A percentile compares a stretch with the other conserved stretches of the same genome.
Conservation (phyloP, 352 stramenopile genomes). For the Phytophthora kernoviae region DNA sequence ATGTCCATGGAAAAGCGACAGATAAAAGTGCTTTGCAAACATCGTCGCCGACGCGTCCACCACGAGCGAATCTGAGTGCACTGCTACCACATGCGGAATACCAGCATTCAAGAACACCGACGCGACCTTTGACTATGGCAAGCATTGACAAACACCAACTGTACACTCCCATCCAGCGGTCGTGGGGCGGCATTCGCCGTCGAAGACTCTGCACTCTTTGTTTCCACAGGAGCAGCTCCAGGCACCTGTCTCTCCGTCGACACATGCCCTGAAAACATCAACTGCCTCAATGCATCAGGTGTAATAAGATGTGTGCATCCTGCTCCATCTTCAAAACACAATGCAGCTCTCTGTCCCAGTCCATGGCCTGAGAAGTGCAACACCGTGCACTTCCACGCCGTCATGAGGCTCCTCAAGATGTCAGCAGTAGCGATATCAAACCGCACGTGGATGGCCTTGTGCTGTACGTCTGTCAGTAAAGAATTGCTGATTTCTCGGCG, state of each 20-base stretch:
- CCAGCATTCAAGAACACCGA: constrained; percentile 89
- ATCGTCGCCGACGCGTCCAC: constrained; percentile 77
- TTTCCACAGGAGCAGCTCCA: constrained; percentile 24
- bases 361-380: constrained; percentile 85
- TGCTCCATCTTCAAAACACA: constrained; percentile 82
- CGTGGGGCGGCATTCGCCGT: constrained; percentile 6
- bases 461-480: constrained; percentile 67
- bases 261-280: constrained; percentile 64
- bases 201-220: constrained; percentile 4
- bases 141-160: constrained; percentile 86
- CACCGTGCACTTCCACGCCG: constrained; percentile 71
- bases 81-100: constrained; percentile 91
- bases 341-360: constrained; percentile 61
- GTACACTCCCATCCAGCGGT: constrained; percentile 39
- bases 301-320: constrained; percentile 81
- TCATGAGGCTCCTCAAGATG: constrained; percentile 80
- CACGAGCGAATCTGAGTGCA: constrained; percentile 79
- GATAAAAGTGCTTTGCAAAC: constrained; percentile 88
- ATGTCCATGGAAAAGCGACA: constrained; percentile 77
- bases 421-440: constrained; percentile 84
- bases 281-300: constrained; percentile 58
- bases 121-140: constrained; percentile 89
- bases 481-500: constrained; percentile 72
- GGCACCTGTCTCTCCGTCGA: constrained; percentile 16
- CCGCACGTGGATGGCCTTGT: constrained; percentile 77